Conservation (phyloP, 2,329 filamentous ascomycete species). For the Helotiales sp. region DNA sequence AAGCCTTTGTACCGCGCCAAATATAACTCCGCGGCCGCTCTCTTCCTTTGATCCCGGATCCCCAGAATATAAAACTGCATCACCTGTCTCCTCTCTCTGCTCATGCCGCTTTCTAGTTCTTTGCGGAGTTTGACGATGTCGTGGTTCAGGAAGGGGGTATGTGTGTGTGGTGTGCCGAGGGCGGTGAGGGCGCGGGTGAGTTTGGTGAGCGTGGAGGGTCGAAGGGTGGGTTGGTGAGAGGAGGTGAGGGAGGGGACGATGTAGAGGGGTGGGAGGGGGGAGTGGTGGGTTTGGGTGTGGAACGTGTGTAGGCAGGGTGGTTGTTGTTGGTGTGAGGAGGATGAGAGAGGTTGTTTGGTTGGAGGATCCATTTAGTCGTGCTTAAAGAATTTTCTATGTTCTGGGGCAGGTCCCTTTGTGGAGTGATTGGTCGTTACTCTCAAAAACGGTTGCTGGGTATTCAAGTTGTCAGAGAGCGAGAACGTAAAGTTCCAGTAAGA, state of each 20-base stretch:
- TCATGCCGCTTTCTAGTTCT: constrained; percentile 27
- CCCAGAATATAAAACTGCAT: constrained; percentile 20
- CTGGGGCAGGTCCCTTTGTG: too few relatives aligned
- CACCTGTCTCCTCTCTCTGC: constrained; percentile 19
- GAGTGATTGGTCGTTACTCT: too few relatives aligned
- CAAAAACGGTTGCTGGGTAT: too few relatives aligned
- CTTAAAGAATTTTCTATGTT: background rate
- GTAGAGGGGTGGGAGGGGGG: constrained; percentile 2
- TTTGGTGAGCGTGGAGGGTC: background rate
- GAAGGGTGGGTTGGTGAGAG: background rate
- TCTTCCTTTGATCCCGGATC: constrained; percentile 17
- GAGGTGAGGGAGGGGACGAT: background rate
- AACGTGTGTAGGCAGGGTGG: constrained; percentile 9
- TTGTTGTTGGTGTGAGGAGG: background rate
- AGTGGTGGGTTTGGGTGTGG: constrained; percentile 5
- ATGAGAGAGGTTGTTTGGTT: background rate
- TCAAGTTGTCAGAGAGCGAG: too few relatives aligned
- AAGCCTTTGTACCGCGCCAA: constrained; percentile 27
- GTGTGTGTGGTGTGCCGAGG: constrained; percentile 14
- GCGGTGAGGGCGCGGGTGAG: background rate
- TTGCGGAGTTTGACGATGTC: constrained; percentile 14
- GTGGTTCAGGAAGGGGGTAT: background rate
- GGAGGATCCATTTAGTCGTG: background rate
- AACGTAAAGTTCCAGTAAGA: too few relatives aligned
- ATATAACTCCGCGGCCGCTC: constrained; percentile 23